These are phyloP conservation scores for Suillus cothurnatus DNA, from an alignment of 768 basidiomycete genomes.

Conservation along the genomic window DNA sequence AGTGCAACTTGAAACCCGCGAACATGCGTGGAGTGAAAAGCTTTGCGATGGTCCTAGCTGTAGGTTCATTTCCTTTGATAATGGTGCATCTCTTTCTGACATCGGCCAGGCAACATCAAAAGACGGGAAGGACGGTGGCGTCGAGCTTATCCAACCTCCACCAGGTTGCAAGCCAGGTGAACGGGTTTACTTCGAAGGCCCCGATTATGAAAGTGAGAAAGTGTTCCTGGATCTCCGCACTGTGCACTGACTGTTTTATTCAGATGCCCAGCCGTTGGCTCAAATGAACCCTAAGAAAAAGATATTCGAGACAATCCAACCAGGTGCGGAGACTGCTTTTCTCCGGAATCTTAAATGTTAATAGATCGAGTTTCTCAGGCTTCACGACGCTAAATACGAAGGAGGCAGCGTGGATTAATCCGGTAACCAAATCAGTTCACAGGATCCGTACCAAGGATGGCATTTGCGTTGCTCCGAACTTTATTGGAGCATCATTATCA, in stretches of 20 bases:
- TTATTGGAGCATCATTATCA: slow-evolving; percentile 91
- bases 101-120: slow-evolving; percentile 77
- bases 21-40: slow-evolving; percentile 98
- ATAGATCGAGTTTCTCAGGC: slow-evolving; percentile 40
- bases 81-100: slow-evolving; percentile 6
- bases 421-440: slow-evolving; percentile 75
- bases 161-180: slow-evolving; percentile 87
- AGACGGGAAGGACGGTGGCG: slow-evolving; percentile 85
- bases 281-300: slow-evolving; percentile 99
- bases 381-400: slow-evolving; percentile 86
- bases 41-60: slow-evolving; percentile 96
- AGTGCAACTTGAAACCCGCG: slow-evolving; percentile 96
- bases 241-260: slow-evolving; percentile 4
- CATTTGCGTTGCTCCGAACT: slow-evolving; percentile 74
- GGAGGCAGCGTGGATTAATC: slow-evolving; percentile 94
- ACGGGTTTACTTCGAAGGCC: slow-evolving; percentile 92
- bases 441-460: slow-evolving; percentile 87
- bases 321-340: slow-evolving; percentile 48
- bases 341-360: slow-evolving; percentile 9
- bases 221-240: background rate
- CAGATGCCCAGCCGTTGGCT: slow-evolving; percentile 66
- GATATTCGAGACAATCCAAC: slow-evolving; percentile 96
- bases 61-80: slow-evolving; percentile 29
- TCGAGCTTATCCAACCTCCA: slow-evolving; percentile 92
- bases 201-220: slow-evolving; percentile 74